Base-by-base conservation (phyloP, 306 rosid species). In the Pterocarpus santalinus region DNA sequence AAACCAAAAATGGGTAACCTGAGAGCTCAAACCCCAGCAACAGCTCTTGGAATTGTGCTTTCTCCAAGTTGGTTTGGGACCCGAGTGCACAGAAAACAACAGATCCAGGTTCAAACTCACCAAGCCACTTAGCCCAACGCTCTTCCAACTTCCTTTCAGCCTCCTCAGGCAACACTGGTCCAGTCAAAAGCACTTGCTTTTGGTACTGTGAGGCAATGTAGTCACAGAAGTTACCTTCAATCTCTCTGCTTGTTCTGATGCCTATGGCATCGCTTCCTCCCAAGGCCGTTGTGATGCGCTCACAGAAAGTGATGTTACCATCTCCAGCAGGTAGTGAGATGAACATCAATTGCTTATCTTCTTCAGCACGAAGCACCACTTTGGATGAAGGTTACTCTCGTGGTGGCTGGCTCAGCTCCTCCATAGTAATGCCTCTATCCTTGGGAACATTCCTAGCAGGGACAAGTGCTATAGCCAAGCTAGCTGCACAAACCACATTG, bases 51-150 rank as follows among this genome's bases (percentile, higher is more conserved):
- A 89, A 88, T 9, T 90, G 94, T 0, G 60, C 33, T 9, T 88
- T 88, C 5, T 86, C 82, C 4, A 89, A 79, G 7, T 77, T 67
- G 58, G 53, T 38, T 53, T 92, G 93, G 36, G 83, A 87, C 67
- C 94, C 97, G 44, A 90, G 87, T 33, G 97, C 90, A 12, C 94
- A 90, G 35, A 83, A 92, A 17, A 92, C 79, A 0, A 87, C 88
- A 0, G 89, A 69, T 2, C 58, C 69, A 1, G 49, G 35, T 11
- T 67, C 69, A 53, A 88, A 90, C 8, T 77, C 63, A 55, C 35
- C 49, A 4, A 90, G 83, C 91, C 90, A 90, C 1, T 77, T 49
- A 32, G 38, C 70, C 87, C 77, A 83, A 15, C 30, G 10, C 5
- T 65, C 79, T 1, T 90, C 92, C 7, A 78, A 47, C 6, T 9